Percentiles rank a stretch among this genome's conserved stretches.
Conservation (phyloP, 306 rosid species). For the Cyclanthera cordifolia region DNA sequence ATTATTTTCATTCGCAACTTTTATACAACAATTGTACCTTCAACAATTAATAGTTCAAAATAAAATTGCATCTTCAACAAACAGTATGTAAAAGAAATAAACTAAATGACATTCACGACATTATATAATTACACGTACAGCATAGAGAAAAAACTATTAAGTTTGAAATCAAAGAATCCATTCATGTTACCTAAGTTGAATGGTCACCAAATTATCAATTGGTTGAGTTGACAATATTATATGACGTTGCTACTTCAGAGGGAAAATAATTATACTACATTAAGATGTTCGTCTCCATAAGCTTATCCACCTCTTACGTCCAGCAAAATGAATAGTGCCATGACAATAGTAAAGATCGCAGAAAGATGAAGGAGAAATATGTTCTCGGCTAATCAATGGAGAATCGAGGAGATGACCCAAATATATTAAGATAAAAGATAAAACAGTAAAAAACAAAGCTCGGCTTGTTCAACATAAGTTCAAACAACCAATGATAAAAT, state of each 20-base stretch:
- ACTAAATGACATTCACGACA: neutral
- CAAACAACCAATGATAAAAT: neutral
- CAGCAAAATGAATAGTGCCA: neutral
- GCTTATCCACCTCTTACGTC: neutral
- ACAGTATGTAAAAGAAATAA: too few species aligned
- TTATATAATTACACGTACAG: neutral
- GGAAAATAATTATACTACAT: too few species aligned
- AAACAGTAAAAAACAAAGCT: neutral
- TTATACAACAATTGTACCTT: too few species aligned
- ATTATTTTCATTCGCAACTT: too few species aligned
- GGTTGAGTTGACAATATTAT: neutral
- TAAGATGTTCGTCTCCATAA: too few species aligned
- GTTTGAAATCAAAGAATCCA: neutral
- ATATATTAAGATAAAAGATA: neutral
- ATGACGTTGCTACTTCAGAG: too few species aligned
- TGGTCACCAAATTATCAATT: neutral
- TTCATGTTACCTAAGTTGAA: neutral
- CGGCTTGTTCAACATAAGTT: neutral
- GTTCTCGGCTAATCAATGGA: neutral
- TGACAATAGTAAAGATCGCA: neutral
- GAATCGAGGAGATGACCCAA: too few species aligned
- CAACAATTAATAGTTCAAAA: too few species aligned
- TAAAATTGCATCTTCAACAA: too few species aligned
- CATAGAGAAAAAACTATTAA: neutral
- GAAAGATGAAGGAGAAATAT: neutral